These are phyloP conservation scores for Naganishia kalamii DNA, from an alignment of 768 basidiomycete species.

Conservation along the genomic window DNA sequence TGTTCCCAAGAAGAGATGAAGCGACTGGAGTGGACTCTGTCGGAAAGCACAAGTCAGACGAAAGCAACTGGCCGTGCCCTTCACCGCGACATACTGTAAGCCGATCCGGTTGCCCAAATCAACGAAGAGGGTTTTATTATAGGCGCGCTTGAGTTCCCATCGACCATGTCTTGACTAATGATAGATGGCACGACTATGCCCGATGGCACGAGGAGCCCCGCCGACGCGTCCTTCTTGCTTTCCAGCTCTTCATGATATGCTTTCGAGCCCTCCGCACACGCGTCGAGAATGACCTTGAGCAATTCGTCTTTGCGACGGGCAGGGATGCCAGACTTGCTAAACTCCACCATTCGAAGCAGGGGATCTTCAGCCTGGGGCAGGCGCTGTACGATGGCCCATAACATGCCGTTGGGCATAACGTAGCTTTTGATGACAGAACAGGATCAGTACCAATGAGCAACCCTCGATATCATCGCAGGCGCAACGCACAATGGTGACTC, in stretches of 20 bases:
- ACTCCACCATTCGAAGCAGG: constrained; percentile 8
- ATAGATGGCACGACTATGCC: too few species aligned
- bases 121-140: neutral
- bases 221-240: constrained; percentile 49
- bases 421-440: constrained; percentile 20
- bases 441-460: neutral
- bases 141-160: neutral
- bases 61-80: too few species aligned
- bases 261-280: constrained; percentile 22
- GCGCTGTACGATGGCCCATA: constrained; percentile 24
- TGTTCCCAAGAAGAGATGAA: neutral
- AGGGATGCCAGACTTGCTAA: constrained; percentile 11
- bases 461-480: constrained; percentile 34
- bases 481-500: constrained; percentile 66
- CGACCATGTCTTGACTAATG: too few species aligned
- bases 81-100: neutral
- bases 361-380: constrained; percentile 15
- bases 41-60: neutral
- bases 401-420: constrained; percentile 30
- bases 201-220: constrained; percentile 45
- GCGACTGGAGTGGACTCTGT: neutral
- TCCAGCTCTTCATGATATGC: constrained; percentile 1
- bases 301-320: constrained; percentile 25
- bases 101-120: neutral
- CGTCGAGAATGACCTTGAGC: constrained; percentile 27